phyloP scores from a whole-genome alignment of 1,284 basidiomycete genomes.

The Pascua sp. region DNA sequence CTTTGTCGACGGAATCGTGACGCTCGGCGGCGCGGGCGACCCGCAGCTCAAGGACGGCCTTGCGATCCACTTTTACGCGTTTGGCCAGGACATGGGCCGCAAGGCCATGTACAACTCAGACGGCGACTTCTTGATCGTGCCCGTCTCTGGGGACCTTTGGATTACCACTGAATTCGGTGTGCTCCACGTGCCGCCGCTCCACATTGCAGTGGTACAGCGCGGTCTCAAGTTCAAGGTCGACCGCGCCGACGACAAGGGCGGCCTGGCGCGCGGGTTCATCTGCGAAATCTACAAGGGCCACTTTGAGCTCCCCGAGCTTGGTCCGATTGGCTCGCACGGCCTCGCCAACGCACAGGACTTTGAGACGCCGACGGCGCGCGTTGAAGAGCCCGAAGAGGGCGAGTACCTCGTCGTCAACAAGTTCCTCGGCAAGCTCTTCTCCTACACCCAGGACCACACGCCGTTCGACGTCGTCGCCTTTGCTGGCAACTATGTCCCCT shows the following conservation, averaged over 20 bases:
- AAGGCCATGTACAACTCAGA: slow-evolving; percentile 65
- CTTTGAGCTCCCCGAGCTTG: slow-evolving; percentile 63
- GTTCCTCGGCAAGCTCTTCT: slow-evolving; percentile 22
- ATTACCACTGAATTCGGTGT: slow-evolving; percentile 68
- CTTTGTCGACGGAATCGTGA: slow-evolving; percentile 63
- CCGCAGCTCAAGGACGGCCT: slow-evolving; percentile 61
- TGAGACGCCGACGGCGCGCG: slow-evolving; percentile 60
- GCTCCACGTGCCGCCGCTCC: slow-evolving; percentile 64
- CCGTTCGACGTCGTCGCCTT: slow-evolving; percentile 63
- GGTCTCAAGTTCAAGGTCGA: slow-evolving; percentile 63
- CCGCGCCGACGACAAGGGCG: slow-evolving; percentile 1
- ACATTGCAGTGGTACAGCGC: slow-evolving; percentile 62
- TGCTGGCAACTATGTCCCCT: slow-evolving; percentile 67
- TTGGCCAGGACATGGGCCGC: slow-evolving; percentile 63
- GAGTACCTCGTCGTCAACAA: slow-evolving; percentile 43
- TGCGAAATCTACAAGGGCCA: slow-evolving; percentile 65
- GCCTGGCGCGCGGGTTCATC: slow-evolving; percentile 50
- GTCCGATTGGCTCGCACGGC: slow-evolving; percentile 62
- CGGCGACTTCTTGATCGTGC: slow-evolving; percentile 65
- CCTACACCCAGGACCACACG: slow-evolving; percentile 52
- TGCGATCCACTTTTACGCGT: slow-evolving; percentile 62
- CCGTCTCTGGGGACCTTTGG: slow-evolving; percentile 62
- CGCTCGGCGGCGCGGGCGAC: slow-evolving; percentile 63
- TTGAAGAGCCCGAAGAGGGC: slow-evolving; percentile 55
- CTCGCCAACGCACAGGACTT: slow-evolving; percentile 65